Base-by-base conservation (phyloP, 2,329 filamentous ascomycete species). In the Pseudocercospora crystallina region DNA sequence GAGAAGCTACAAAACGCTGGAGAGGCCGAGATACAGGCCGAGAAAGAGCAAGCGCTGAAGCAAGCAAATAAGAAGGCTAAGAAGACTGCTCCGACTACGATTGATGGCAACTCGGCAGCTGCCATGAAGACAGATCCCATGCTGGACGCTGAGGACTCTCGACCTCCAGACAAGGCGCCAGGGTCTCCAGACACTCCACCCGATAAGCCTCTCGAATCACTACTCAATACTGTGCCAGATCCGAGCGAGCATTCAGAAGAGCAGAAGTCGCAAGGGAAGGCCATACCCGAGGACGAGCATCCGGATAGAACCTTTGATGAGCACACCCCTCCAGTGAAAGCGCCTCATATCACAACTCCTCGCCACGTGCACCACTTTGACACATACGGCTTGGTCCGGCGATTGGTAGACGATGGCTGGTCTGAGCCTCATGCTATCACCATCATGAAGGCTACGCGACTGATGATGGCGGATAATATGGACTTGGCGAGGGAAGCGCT, bases 361-460 rank as follows among this genome's bases (percentile, higher is more conserved):
- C 87, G 85, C 1, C 95, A 96, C 66, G 84, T 96, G 31, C 94
- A 99, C 73, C 90, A 97, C 73, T 99, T 99, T 71, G 92, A 99
- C 72, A 96, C 86, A 17, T 99, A 94, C 71, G 85, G 84, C 11
- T 80, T 97, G 5, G 94, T 97, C 12, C 86, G 87, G 65, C 83
- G 89, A 62, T 82, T 99, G 12, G 80, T 84, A 13, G 74, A 73
- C 0, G 84, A 84, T 10, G 87, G 86, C 0, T 96, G 90, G 71
- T 83, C 81, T 1, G 76, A 81, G 38, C 79, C 78, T 0, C 92
- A 96, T 70, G 84, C 90, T 20, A 83, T 90, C 43, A 89, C 85
- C 5, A 78, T 90, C 44, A 99, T 99, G 94, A 97, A 97, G 75
- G 90, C 87, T 5, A 84, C 97, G 49, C 84, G 92, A 15, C 79